phyloP scores from a whole-genome alignment of 2,329 filamentous ascomycete species.

The Triangularia verruculosa region DNA sequence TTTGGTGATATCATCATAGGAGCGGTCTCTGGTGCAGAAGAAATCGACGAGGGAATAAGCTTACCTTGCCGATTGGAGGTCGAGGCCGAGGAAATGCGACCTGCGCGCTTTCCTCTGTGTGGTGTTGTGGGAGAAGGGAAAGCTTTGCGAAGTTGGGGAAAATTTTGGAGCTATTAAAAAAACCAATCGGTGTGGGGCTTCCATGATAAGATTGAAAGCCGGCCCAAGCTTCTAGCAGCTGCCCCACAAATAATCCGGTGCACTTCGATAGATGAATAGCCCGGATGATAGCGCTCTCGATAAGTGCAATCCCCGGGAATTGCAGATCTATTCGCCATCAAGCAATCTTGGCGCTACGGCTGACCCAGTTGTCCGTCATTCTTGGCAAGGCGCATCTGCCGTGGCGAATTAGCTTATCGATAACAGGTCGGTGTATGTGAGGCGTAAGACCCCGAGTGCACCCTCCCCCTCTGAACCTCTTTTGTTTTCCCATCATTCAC shows the following conservation, averaged over 20 bases:
- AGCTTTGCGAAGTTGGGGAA: conserved; percentile 23
- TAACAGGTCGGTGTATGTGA: conserved; percentile 14
- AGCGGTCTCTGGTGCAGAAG: conserved; percentile 23
- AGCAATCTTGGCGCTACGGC: conserved; percentile 3
- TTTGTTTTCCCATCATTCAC: conserved; percentile 9
- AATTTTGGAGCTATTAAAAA: conserved; percentile 27
- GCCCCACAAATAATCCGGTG: conserved; percentile 3
- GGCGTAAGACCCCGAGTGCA: conserved; percentile 25
- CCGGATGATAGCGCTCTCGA: background rate
- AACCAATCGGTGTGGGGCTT: conserved; percentile 21
- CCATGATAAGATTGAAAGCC: conserved; percentile 21
- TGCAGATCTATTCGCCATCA: background rate
- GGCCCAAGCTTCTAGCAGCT: background rate
- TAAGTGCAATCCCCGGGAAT: background rate
- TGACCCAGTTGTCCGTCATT: background rate
- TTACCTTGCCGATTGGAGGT: conserved; percentile 30
- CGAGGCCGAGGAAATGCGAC: background rate
- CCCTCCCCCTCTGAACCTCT: conserved; percentile 16
- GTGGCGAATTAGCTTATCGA: conserved; percentile 24
- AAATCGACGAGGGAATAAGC: conserved; percentile 9
- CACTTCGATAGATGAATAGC: conserved; percentile 7
- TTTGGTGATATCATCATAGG: conserved; percentile 43
- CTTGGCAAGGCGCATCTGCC: background rate
- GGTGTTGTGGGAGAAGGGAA: conserved; percentile 22
- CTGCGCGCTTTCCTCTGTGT: conserved; percentile 12